Percentiles rank a stretch among this genome's conserved stretches.
phyloP scores from a whole-genome alignment of 2,329 filamentous ascomycete species.

The Aspergillus pseudoterreus region DNA sequence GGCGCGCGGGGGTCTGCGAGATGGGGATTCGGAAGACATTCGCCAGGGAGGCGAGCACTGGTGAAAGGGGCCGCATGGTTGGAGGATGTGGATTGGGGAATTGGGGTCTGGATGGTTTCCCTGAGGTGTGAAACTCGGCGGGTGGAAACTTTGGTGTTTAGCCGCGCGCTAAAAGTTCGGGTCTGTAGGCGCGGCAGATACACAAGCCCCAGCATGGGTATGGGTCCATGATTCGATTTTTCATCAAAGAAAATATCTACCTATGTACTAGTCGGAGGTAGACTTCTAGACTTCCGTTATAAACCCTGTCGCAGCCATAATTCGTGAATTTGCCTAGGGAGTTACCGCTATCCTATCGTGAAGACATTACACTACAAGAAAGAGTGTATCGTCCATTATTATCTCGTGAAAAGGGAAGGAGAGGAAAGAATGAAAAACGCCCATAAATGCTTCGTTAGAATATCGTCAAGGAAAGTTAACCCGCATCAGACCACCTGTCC shows the following conservation, averaged over 20 bases:
- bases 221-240: too few relatives aligned
- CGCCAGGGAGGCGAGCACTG: constrained; percentile 42
- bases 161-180: constrained; percentile 12
- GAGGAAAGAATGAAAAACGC: constrained; percentile 15
- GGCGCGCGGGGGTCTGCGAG: constrained; percentile 26
- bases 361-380: not conserved
- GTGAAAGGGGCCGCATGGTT: constrained; percentile 35
- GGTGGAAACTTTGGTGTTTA: constrained; percentile 10
- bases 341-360: too few relatives aligned
- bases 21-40: constrained; percentile 43
- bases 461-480: constrained; percentile 8
- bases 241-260: too few relatives aligned
- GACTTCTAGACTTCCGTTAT: not conserved
- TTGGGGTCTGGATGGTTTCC: not conserved
- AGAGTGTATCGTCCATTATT: not conserved
- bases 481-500: not conserved
- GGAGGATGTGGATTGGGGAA: not conserved
- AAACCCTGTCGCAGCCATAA: not conserved
- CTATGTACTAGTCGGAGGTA: too few relatives aligned
- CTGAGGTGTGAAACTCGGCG: constrained; percentile 9
- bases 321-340: too few relatives aligned
- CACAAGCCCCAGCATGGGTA: too few relatives aligned
- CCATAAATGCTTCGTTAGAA: constrained; percentile 19
- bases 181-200: not conserved
- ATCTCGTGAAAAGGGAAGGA: not conserved